Base-by-base conservation (phyloP, 805 yeast genomes). In the Saccharomyces kudriavzevii region DNA sequence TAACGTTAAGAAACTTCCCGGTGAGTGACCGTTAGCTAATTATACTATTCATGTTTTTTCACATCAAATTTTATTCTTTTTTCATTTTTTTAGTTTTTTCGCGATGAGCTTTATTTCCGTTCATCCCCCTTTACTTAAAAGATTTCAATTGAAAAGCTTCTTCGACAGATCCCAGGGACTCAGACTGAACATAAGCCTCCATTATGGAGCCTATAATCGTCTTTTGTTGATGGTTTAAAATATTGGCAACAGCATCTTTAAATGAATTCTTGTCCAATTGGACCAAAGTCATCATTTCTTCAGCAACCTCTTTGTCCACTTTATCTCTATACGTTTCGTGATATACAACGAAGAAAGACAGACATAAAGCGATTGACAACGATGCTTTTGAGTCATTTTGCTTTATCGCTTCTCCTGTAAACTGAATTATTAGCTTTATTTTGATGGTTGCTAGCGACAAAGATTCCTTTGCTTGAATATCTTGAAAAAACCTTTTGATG, bases 261-360 rank as follows among this genome's bases (percentile, higher is more conserved):
- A 85, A 84, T 8, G 70, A 62, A 1, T 62, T 69, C 0, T 83
- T 73, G 54, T 75, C 71, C 49, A 74, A 63, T 14, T 70, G 68
- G 14, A 83, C 72, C 53, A 85, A 68, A 8, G 72, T 72, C 29
- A 82, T 47, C 49, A 84, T 56, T 55, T 79, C 78, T 13, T 71
- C 74, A 54, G 76, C 81, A 5, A 77, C 61, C 48, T 80, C 81
- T 1, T 58, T 58, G 14, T 64, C 69, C 53, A 70, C 62, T 9
- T 61, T 57, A 2, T 58, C 56, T 1, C 49, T 47, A 17, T 46
- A 64, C 55, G 49, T 59, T 51, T 62, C 63, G 60, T 46, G 58
- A 60, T 26, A 80, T 58, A 55, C 81, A 56, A 52, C 73, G 56
- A 52, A 77, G 74, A 52, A 76, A 51, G 60, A 72, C 51, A 77